These are phyloP conservation scores for Aspergillus nomiae DNA, from an alignment of 2,329 filamentous ascomycete species.

Conservation along the genomic window DNA sequence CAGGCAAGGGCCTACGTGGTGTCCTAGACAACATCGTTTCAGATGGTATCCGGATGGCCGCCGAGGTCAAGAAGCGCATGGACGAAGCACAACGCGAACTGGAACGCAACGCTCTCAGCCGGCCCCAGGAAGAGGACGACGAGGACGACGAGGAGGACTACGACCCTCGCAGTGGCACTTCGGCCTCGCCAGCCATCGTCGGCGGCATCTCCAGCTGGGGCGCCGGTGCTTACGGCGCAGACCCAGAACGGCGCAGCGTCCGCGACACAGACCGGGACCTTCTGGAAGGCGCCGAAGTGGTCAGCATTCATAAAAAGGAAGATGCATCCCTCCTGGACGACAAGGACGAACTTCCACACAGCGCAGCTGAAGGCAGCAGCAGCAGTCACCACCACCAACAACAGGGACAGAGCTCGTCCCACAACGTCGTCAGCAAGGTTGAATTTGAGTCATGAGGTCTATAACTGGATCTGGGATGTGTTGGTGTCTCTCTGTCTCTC, in stretches of 20 bases:
- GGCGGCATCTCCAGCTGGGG: slow-evolving; percentile 41
- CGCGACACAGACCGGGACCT: slow-evolving; percentile 59
- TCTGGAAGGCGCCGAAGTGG: slow-evolving; percentile 72
- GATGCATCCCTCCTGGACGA: slow-evolving; percentile 33
- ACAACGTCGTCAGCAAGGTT: slow-evolving; percentile 38
- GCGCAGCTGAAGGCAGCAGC: slow-evolving; percentile 9
- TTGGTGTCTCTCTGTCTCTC: not conserved
- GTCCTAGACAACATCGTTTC: slow-evolving; percentile 97
- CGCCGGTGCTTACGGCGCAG: slow-evolving; percentile 51
- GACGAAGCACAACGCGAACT: slow-evolving; percentile 93
- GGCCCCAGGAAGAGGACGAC: slow-evolving; percentile 62
- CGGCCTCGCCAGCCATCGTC: slow-evolving; percentile 30
- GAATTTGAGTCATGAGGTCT: slow-evolving; percentile 37
- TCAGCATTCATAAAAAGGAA: slow-evolving; percentile 43
- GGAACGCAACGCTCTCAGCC: slow-evolving; percentile 75
- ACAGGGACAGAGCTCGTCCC: not conserved
- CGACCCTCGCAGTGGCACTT: slow-evolving; percentile 38
- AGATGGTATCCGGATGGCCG: slow-evolving; percentile 93
- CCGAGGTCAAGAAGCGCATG: slow-evolving; percentile 87
- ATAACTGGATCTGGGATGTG: not conserved
- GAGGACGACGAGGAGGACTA: slow-evolving; percentile 71
- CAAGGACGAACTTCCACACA: slow-evolving; percentile 20
- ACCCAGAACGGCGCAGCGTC: slow-evolving; percentile 60
- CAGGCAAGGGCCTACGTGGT: slow-evolving; percentile 77
- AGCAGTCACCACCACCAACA: not conserved